These are phyloP conservation scores for Turnera subulata DNA, from an alignment of 345 rosid genomes.

Conservation along the genomic window DNA sequence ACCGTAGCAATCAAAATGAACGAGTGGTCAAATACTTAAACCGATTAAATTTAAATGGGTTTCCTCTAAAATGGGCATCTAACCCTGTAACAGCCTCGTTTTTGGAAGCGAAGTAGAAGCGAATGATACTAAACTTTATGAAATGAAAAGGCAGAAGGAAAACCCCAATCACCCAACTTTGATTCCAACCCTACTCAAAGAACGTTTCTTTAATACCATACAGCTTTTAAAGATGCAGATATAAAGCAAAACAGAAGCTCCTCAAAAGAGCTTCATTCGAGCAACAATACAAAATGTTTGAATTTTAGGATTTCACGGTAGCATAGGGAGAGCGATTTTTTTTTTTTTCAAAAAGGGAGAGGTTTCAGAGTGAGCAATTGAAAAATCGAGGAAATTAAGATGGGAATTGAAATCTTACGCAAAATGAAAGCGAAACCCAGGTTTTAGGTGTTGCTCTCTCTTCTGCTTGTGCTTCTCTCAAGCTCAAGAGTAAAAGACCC, in stretches of 20 bases:
- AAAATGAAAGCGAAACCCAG: neutral
- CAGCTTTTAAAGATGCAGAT: neutral
- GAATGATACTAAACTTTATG: neutral
- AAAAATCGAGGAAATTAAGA: neutral
- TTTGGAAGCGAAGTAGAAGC: neutral
- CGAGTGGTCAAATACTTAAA: neutral
- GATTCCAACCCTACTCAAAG: too few species aligned
- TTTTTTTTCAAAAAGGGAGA: too few species aligned
- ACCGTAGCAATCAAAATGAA: too few species aligned
- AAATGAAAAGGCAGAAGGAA: neutral
- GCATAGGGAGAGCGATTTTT: neutral
- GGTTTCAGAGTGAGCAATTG: neutral
- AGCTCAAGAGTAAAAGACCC: neutral
- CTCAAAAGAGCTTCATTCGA: too few species aligned
- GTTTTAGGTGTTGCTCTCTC: too few species aligned
- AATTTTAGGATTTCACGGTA: neutral
- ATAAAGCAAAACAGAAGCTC: neutral
- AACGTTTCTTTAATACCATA: neutral
- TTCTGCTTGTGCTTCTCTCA: neutral
- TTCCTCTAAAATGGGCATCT: too few species aligned
- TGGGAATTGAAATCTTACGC: slow-evolving; percentile 1
- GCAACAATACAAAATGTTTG: neutral
- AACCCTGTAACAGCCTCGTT: neutral
- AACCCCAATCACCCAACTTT: neutral
- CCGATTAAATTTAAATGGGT: neutral